These are phyloP conservation scores for Dipteronia dyeriana DNA, from an alignment of 345 rosid genomes.

Conservation along the genomic window DNA sequence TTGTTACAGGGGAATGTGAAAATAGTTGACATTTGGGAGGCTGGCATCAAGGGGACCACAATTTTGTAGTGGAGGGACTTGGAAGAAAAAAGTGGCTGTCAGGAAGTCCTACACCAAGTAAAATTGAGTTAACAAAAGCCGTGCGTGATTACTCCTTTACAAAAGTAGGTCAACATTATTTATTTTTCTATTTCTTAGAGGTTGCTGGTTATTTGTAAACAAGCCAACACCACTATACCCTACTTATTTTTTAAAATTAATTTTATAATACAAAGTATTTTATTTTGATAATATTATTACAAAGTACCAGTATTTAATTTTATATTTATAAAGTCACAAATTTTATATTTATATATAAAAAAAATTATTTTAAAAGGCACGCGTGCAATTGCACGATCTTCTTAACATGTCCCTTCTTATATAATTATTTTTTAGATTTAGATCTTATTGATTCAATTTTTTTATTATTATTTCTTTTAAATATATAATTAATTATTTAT, in stretches of 20 bases:
- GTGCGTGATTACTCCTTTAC: slow-evolving; percentile 14
- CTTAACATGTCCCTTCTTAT: slow-evolving; percentile 14
- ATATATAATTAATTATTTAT: no score
- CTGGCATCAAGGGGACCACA: slow-evolving; percentile 6
- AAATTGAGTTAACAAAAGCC: background rate
- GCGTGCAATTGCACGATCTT: slow-evolving; percentile 26
- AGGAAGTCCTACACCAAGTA: slow-evolving; percentile 8
- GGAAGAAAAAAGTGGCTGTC: slow-evolving; percentile 2
- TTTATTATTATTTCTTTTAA: no score
- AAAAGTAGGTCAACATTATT: slow-evolving; percentile 15
- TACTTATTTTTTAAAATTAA: background rate
- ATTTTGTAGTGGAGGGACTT: slow-evolving; percentile 15
- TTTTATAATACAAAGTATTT: background rate
- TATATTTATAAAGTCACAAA: background rate
- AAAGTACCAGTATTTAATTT: background rate
- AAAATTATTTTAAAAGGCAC: no score
- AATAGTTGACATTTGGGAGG: slow-evolving; percentile 7
- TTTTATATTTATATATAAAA: slow-evolving; percentile 5
- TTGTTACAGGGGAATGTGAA: no score
- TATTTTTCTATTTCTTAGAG: background rate
- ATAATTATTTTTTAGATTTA: background rate
- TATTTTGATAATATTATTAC: background rate
- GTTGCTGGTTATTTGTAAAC: slow-evolving; percentile 17
- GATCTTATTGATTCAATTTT: no score
- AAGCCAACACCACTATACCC: slow-evolving; percentile 16